These are phyloP conservation scores for Astrothelium subdiscretum DNA, from an alignment of 495 filamentous ascomycete species.

Conservation along the genomic window DNA sequence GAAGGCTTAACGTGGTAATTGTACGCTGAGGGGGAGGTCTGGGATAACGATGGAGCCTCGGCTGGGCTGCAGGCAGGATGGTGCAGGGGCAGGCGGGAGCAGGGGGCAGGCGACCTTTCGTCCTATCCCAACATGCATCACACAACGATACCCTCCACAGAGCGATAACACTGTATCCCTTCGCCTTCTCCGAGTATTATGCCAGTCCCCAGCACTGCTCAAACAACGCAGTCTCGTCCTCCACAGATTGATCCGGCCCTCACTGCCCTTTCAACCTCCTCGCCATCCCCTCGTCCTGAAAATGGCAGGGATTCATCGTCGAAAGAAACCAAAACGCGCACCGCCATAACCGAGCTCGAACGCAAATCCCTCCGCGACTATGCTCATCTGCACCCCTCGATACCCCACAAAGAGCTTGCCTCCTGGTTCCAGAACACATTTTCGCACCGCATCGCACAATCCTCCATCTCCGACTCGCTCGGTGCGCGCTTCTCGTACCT, in stretches of 20 bases:
- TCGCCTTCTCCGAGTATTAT: too few relatives aligned
- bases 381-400: neutral
- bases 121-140: neutral
- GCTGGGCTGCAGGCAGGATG: too few relatives aligned
- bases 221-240: neutral
- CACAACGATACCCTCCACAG: neutral
- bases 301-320: neutral
- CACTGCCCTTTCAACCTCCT: neutral
- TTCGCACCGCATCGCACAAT: neutral
- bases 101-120: neutral
- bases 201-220: neutral
- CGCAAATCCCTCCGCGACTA: constrained; percentile 1
- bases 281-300: neutral
- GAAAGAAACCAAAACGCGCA: neutral
- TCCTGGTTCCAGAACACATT: neutral
- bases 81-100: too few relatives aligned
- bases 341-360: constrained; percentile 1
- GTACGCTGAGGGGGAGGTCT: neutral
- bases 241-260: neutral
- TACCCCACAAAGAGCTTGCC: neutral
- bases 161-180: neutral
- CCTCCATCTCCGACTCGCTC: neutral
- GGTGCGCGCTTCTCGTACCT: neutral
- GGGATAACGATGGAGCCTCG: neutral
- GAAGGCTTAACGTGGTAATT: neutral